Evolutionary conservation across 2,329 filamentous ascomycete species (phyloP).

Genomic region (Fusarium nodosum): DNA sequence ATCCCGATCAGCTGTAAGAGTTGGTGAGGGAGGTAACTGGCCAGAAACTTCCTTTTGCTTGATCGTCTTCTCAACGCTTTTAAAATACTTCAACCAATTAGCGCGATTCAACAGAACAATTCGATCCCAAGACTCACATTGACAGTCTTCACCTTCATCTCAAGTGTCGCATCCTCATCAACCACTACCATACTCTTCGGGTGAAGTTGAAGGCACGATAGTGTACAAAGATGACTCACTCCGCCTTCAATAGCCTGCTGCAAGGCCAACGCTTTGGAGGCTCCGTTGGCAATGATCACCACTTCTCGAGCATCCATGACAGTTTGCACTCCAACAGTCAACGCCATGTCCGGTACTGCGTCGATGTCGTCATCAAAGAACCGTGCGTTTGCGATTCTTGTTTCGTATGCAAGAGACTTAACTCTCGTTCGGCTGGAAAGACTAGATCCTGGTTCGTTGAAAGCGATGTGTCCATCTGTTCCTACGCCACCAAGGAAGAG

Average conservation of each 20-base stretch:
- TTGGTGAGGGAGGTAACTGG: conserved; percentile 5
- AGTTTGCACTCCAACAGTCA: conserved; percentile 19
- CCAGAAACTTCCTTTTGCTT: conserved; percentile 2
- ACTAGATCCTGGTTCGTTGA: conserved; percentile 18
- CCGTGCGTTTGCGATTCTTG: conserved; percentile 6
- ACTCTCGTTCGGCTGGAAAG: conserved; percentile 14
- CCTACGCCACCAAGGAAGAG: conserved; percentile 19
- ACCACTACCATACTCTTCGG: conserved; percentile 19
- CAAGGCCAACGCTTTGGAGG: conserved; percentile 3
- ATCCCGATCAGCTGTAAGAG: neutral
- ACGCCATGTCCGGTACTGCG: conserved; percentile 9
- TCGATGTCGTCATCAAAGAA: conserved; percentile 24
- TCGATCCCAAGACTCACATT: neutral
- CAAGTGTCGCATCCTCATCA: conserved; percentile 16
- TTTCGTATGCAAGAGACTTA: conserved; percentile 25
- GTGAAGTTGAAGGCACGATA: conserved; percentile 15
- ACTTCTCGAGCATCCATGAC: conserved; percentile 32
- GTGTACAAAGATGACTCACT: conserved; percentile 22
- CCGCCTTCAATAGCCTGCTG: conserved; percentile 19
- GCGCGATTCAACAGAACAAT: fast-evolving
- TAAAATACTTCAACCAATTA: neutral
- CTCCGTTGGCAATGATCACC: neutral
- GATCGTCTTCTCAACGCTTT: conserved; percentile 14
- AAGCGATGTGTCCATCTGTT: conserved; percentile 18
- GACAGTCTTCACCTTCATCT: conserved; percentile 20